These are phyloP conservation scores for Hordeum pubiflorum DNA, from an alignment of 202 grass and related monocot species.

Conservation along the genomic window DNA sequence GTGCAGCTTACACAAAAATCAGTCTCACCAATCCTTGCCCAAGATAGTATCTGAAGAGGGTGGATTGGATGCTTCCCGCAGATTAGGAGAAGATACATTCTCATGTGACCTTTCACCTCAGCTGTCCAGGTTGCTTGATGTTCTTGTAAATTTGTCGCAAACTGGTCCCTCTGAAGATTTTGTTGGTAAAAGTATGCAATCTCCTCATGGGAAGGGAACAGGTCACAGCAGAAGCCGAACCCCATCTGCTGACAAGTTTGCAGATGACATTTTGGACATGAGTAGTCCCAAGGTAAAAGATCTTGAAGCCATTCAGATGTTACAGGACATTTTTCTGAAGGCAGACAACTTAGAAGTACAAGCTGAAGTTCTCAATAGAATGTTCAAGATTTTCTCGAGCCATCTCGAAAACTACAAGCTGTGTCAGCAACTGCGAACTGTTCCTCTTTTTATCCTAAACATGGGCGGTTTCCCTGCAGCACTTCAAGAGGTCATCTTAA, in stretches of 20 bases:
- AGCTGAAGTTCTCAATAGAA: constrained; percentile 96
- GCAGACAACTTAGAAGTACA: constrained; percentile 95
- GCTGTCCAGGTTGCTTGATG: constrained; percentile 88
- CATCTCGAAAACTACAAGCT: constrained; percentile 98
- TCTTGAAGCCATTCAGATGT: constrained; percentile 98
- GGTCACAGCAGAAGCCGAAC: constrained; percentile 64
- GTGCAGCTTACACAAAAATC: constrained; percentile 77
- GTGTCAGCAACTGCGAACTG: constrained; percentile 88
- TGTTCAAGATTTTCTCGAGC: constrained; percentile 99
- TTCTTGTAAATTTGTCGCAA: constrained; percentile 95
- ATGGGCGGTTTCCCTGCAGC: constrained; percentile 92
- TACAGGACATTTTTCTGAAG: constrained; percentile 99
- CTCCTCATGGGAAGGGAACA: constrained; percentile 36
- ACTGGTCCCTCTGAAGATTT: constrained; percentile 64
- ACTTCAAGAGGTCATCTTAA: constrained; percentile 94
- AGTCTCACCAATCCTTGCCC: constrained; percentile 39
- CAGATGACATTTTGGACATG: constrained; percentile 63
- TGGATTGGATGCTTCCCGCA: constrained; percentile 28
- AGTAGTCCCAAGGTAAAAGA: constrained; percentile 91
- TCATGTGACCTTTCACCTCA: constrained; percentile 71
- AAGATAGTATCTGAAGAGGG: constrained; percentile 32
- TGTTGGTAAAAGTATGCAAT: constrained; percentile 52
- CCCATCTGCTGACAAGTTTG: constrained; percentile 62
- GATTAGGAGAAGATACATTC: constrained; percentile 44
- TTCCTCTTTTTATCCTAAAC: constrained; percentile 96